Base-by-base conservation (phyloP, 768 basidiomycete species). In the Suillus occidentalis region DNA sequence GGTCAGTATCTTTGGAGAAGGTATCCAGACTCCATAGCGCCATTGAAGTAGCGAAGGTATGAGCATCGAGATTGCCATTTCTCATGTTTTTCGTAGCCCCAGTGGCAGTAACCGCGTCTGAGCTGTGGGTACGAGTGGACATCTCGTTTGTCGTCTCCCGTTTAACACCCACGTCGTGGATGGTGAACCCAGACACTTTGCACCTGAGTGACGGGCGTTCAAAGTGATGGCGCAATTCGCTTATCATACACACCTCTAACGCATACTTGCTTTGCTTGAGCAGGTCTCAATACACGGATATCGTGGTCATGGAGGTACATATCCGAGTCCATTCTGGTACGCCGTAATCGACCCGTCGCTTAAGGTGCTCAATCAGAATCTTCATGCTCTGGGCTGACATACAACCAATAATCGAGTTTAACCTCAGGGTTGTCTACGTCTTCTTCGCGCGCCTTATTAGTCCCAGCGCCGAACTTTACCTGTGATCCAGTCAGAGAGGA, bases 221-320 rank as follows among this genome's bases (percentile, higher is more conserved):
- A 70, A 73, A 60, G 31, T 69, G 71, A n/a, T 76, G 75, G 74
- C 68, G 70, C 56, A 76, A 69, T 58, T 61, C 76, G 28, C 66
- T 66, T 20, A 64, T 76, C 28, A 63, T 68, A 40, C 60, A 59
- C 60, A 66, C 69, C 50, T 76, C 73, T 40, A 73, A 76, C 39
- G 70, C 73, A 57, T 67, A 76, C 53, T 68, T 76, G 9, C 22
- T 8, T 50, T 25, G 25, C 49, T 50, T 16, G 49, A 22, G 12
- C 47, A 22, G 22, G 6, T 22, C 47, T 49, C 47, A 22, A 49
- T 37, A 57, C 13, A 36, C 20, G 55, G n/a, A 37, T 12, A 8
- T 14, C 20, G 55, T 37, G 13, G n/a, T 37, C 22, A 37, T 22
- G n/a, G 36, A 3, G 55, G 13, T 36, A 37, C n/a, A 57, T 16